Base-by-base conservation (phyloP, 305 asterid species). In the Striga hermonthica region DNA sequence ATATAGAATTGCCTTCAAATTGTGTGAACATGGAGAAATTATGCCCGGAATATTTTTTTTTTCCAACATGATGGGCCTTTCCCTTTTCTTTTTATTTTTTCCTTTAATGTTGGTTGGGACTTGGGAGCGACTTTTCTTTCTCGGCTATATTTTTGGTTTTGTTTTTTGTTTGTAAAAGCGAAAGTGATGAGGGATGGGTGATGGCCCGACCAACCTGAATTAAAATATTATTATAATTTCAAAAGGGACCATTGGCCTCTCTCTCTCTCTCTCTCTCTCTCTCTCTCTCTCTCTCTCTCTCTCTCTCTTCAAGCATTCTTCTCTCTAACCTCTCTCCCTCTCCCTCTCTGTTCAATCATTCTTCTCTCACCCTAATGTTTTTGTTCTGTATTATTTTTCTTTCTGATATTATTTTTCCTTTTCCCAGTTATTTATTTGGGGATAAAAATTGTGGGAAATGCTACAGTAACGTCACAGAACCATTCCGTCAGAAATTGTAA, bases 1-100 rank as follows among this genome's bases (percentile, higher is more conserved):
- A 52, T 65, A 54, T 65, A 11, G 57, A 64, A 78, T 37, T 4
- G 5, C 12, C 43, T 28, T 40, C 39, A 58, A 57, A 64, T 64
- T 64, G 76, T 64, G 76, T 54, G 72, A 74, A 59, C 70, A 71
- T 69, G 72, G 75, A 28, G 53, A 75, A 62, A 56, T 43, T 53
- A 72, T 68, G 45, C 52, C 34, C 10, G 58, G 68, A 50, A 57
- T 58, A 66, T 66, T 7, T 38, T 12, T 67, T 55, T 69, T 8
- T 49, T 35, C 39, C n/a, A n/a, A 56, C 60, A 72, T 60, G 64
- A 73, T 69, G 68, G 34, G 66, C 74, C 55, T 64, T 64, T 53
- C 49, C 69, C 64, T 64, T 64, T 31, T 65, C 64, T 14, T 13
- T 57, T 57, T 35, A 2, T n/a, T 66, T 59, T 5, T 15, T 34